Base-by-base conservation (phyloP, 176 grass and related monocot genomes). In the Aegilops bicornis region DNA sequence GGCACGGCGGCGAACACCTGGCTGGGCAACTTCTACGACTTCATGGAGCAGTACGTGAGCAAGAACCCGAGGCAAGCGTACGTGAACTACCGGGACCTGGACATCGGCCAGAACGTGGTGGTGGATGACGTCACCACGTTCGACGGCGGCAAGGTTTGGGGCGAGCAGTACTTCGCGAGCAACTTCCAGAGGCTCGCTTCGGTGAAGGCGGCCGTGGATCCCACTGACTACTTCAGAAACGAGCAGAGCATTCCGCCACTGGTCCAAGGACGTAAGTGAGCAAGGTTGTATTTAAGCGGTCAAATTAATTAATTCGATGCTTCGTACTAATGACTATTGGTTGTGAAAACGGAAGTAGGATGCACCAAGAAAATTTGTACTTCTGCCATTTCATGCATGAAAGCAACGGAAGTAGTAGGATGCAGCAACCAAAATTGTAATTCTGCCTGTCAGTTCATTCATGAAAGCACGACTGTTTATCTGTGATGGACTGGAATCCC, bases 171-270 rank as follows among this genome's bases (percentile, higher is more conserved):
- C 64, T 89, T 88, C 54, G 61, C 31, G 30, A 50, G 19, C 0
- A 87, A 94, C 84, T 94, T 78, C 30, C 6, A 40, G 80, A 91
- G 83, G 75, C 78, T 94, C 24, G 86, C 89, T 2, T 8, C 23
- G 4, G 86, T 86, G 69, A 91, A 94, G 77, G 83, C 11, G 4
- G 10, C 13, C 19, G 80, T 81, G 22, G 89, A 91, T 78, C 86
- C 86, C 1, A 69, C 25, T 0, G 86, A 95, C 59, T 92, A 86
- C 69, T 95, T 95, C 88, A 81, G 88, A 79, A 92, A 92, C 64
- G 90, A 92, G 74, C 88, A 92, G 78, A 92, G 90, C 69, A 77
- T 95, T 60, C 90, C 93, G 16, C 93, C 92, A n/a, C 45, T 84
- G 69, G 3, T 47, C 70, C 70, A 73, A 45, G 22, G 77, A 86